Base-by-base conservation (phyloP, 169 alveolate species). In the Cryptosporidium parvum region DNA sequence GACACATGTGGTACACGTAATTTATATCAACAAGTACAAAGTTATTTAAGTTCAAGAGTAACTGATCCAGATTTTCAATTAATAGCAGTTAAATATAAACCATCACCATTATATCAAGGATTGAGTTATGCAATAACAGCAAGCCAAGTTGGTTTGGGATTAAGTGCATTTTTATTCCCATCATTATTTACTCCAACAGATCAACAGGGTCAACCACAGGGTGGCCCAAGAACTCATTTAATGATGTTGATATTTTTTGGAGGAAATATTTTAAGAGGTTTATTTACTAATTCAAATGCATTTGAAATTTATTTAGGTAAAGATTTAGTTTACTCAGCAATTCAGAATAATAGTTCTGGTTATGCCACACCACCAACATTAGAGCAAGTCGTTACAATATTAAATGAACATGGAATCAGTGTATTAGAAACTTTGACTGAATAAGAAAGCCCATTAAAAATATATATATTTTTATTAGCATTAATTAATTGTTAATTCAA, bases 371-470 rank as follows among this genome's bases (percentile, higher is more conserved):
- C 86, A 23, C 86, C 86, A 39, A 73, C 86, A 52, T 31, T 73
- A 26, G 86, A 73, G n/a, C 86, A 73, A 73, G 84, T 89, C 71
- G 85, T 45, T 52, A 84, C 85, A 62, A 89, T 86, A 31, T 67
- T 92, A 3, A 65, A 85, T 67, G 91, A 92, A 29, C 94, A 92
- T 86, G 91, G 91, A 85, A 92, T 92, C 68, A 92, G 91, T 62
- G 93, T 92, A 9, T 69, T 92, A 29, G 94, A 92, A 86, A 75
- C 87, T 56, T 39, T 92, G 61, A 86, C 94, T 44, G 89, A 72
- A 59, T 70, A 87, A 37, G 39, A 6, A 53, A 8, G 48, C 2
- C 67, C 14, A 45, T 45, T 14, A 42, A 42, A 42, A 8, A 42
- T 42, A 42, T 42, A 42, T 42, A 42, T 42, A 7, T 9, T 8